These are phyloP conservation scores for Xylaria polymorpha DNA, from an alignment of 2,329 filamentous ascomycete species.

Conservation along the genomic window DNA sequence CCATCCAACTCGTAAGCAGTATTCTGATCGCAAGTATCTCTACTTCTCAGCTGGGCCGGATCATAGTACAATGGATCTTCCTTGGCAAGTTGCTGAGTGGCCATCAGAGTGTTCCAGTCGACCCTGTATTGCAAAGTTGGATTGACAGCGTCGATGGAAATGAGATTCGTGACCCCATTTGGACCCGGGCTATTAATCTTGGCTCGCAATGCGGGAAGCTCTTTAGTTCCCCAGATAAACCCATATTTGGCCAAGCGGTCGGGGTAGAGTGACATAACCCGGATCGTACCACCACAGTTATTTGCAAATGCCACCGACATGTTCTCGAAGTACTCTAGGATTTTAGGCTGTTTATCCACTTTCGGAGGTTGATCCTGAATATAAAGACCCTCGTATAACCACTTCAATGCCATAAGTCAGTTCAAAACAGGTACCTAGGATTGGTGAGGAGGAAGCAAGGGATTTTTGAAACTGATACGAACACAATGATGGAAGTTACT, in stretches of 20 bases:
- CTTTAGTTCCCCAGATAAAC: slow-evolving; percentile 15
- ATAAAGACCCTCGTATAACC: slow-evolving; percentile 19
- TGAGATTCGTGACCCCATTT: slow-evolving; percentile 7
- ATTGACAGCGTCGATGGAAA: slow-evolving; percentile 13
- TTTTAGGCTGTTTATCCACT: neutral
- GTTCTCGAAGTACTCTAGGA: slow-evolving; percentile 22
- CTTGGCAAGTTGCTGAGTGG: neutral
- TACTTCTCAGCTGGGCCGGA: neutral
- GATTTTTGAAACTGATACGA: neutral
- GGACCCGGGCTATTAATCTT: slow-evolving; percentile 5
- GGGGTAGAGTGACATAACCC: slow-evolving; percentile 5
- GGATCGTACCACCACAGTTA: slow-evolving; percentile 17
- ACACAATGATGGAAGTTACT: slow-evolving; percentile 5
- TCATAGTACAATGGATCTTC: neutral
- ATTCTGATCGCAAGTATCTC: slow-evolving; percentile 24
- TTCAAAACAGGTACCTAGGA: neutral
- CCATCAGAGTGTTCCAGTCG: slow-evolving; percentile 4
- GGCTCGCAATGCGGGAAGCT: slow-evolving; percentile 19
- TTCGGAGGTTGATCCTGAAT: neutral
- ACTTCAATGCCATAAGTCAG: slow-evolving; percentile 15
- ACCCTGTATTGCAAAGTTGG: slow-evolving; percentile 14
- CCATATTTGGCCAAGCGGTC: neutral
- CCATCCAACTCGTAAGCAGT: slow-evolving; percentile 8
- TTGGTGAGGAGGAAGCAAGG: neutral
- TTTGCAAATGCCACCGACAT: slow-evolving; percentile 19